Base-by-base conservation (phyloP, 768 basidiomycete genomes). In the Lactarius psammicola region DNA sequence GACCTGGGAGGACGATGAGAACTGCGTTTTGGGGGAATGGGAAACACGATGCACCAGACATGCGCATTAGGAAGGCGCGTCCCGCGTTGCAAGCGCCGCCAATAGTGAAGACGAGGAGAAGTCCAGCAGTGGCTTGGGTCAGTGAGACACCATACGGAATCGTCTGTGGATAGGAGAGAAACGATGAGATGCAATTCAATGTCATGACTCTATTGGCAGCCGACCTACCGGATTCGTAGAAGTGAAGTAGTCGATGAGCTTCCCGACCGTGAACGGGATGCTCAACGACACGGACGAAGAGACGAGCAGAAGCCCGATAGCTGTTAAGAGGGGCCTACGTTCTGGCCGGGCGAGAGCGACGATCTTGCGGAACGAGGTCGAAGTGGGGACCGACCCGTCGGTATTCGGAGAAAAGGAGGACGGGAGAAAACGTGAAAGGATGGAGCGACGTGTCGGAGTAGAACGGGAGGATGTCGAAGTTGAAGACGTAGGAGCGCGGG, bases 161-260 rank as follows among this genome's bases (percentile, higher is more conserved):
- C 80, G 57, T 56, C 69, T 70, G 61, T 56, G 11, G 2, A 15
- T 31, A 9, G 8, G 42, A n/a, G 23, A 33, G 17, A 17, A 56
- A 18, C 63, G 13, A 60, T 51, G 61, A 59, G 26, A 26, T 23
- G 1, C 20, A 26, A 26, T 60, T 30, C 31, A 9, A n/a, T n/a
- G n/a, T n/a, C n/a, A n/a, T n/a, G n/a, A n/a, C n/a, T n/a, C n/a
- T n/a, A n/a, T n/a, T n/a, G n/a, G n/a, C n/a, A n/a, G n/a, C n/a
- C n/a, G n/a, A 80, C 86, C 68, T 73, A 94, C 93, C n/a, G 87
- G 86, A 70, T 84, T 81, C 1, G 82, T 69, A 9, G 87, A 79
- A 0, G 90, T 87, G 76, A 97, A 98, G 78, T 90, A 94, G 77
- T 98, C 95, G 67, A 99, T 97, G 59, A 98, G 80, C 74, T 87